Evolutionary conservation across 1,284 basidiomycete species (phyloP), one percentile per base, ranked within the genome.

Genomic region (Lignosus rhinocerotis): DNA sequence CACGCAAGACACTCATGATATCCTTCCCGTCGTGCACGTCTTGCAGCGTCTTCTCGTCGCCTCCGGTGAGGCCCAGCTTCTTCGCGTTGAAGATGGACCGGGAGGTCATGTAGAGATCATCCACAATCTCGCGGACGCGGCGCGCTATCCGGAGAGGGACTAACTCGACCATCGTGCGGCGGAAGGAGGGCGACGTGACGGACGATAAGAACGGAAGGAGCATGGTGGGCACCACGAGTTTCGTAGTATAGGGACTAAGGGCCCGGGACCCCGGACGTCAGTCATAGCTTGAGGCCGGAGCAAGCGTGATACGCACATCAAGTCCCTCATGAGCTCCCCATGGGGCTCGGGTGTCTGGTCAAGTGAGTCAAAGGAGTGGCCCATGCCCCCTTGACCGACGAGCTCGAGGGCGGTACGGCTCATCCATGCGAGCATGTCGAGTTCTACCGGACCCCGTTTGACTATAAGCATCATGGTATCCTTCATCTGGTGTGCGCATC

Each of bases 341-440:
- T 57, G 50, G 14, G 41, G 49, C 21, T 67, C 56, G 10, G 60
- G 16, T 32, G 16, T n/a, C 33, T 51, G 55, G 21, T 54, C 61
- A 19, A 71, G 56, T 10, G 67, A 60, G 53, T 69, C 62, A 55
- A 73, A 73, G 10, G 68, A 66, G 56, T 72, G 63, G 6, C 70
- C 72, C 5, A 73, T 60, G 7, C 67, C 70, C 7, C 63, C 70
- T 55, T 70, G 69, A 6, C 71, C 70, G 52, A 73, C 62, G 30
- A 68, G 63, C 56, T 73, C 72, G 6, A 73, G 60, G 11, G 71
- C 68, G 12, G 67, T 66, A 32, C 68, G 66, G 10, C 63, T 63
- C 59, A 67, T 65, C 69, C 70, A 72, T 9, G 44, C 56, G 32
- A 67, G 60, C 30, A 73, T 49, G 52, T 73, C 68, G 34, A 73